These are phyloP conservation scores for Coniosporium tulheliwenetii DNA, from an alignment of 2,329 filamentous ascomycete species.

Conservation along the genomic window DNA sequence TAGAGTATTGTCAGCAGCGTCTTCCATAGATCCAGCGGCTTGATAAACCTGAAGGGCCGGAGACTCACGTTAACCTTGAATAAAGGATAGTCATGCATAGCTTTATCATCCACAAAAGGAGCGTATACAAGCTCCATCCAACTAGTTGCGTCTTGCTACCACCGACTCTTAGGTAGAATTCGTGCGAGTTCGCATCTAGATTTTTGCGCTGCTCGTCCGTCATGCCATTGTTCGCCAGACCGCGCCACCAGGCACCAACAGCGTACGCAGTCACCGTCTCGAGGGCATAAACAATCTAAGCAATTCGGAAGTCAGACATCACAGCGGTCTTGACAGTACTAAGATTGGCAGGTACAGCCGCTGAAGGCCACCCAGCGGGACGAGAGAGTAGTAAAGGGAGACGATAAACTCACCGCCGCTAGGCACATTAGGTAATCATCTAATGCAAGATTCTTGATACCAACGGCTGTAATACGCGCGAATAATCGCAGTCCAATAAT, in stretches of 20 bases:
- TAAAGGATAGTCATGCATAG: constrained; percentile 42
- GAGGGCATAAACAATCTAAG: constrained; percentile 33
- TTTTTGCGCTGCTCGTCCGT: constrained; percentile 31
- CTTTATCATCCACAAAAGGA: constrained; percentile 38
- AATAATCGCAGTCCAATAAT: constrained; percentile 35
- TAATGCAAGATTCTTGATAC: constrained; percentile 33
- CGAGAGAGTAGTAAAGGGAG: too few species aligned
- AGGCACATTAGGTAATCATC: constrained; percentile 46
- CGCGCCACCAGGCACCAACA: constrained; percentile 31
- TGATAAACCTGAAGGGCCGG: background rate
- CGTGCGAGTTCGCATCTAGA: constrained; percentile 26
- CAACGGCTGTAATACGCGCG: constrained; percentile 32
- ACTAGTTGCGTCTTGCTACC: constrained; percentile 38
- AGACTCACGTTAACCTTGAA: constrained; percentile 31
- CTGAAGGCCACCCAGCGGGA: too few species aligned
- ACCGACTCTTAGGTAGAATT: constrained; percentile 33
- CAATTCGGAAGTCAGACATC: background rate
- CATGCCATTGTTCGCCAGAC: constrained; percentile 43
- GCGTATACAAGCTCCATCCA: constrained; percentile 38
- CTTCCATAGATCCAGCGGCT: background rate
- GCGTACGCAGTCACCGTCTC: constrained; percentile 35
- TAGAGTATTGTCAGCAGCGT: constrained; percentile 2
- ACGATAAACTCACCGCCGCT: constrained; percentile 27
- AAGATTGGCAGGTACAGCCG: too few species aligned
- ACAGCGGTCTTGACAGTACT: too few species aligned